A percentile compares a stretch with the other conserved stretches of the same genome.
phyloP scores from a whole-genome alignment of 768 basidiomycete genomes.

The Trametopsis cervina region DNA sequence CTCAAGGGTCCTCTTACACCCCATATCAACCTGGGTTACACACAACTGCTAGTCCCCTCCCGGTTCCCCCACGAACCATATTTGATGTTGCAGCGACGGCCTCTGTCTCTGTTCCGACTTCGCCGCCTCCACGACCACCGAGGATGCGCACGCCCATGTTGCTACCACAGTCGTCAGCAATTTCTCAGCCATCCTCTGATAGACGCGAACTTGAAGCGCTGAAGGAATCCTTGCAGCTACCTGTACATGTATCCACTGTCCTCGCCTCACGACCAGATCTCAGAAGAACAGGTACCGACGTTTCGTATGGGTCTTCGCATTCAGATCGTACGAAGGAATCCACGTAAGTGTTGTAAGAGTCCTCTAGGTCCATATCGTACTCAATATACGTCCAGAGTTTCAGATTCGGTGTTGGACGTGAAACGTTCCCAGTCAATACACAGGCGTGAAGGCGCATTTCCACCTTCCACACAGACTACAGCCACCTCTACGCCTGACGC shows the following conservation, averaged over 20 bases:
- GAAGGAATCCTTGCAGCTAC: slow-evolving; percentile 54
- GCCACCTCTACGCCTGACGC: slow-evolving; percentile 6
- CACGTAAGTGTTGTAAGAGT: background rate
- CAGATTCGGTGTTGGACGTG: background rate
- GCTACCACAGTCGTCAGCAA: background rate
- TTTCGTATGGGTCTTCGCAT: background rate
- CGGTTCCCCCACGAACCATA: slow-evolving; percentile 57
- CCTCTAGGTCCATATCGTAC: background rate
- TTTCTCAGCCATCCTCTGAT: slow-evolving; percentile 6
- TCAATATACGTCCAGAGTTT: background rate
- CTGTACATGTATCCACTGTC: slow-evolving; percentile 34
- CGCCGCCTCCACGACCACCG: slow-evolving; percentile 54
- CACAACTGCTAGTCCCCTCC: slow-evolving; percentile 66
- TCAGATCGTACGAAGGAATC: background rate
- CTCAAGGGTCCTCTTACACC: slow-evolving; percentile 35
- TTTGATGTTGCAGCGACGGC: slow-evolving; percentile 27
- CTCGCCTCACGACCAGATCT: slow-evolving; percentile 28
- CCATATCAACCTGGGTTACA: slow-evolving; percentile 63
- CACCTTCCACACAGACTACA: slow-evolving; percentile 27
- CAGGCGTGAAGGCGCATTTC: slow-evolving; percentile 60
- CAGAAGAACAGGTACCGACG: slow-evolving; percentile 6
- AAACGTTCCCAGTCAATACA: slow-evolving; percentile 21
- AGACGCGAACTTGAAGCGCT: slow-evolving; percentile 44
- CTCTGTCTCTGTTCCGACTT: slow-evolving; percentile 3
- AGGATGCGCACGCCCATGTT: slow-evolving; percentile 29